Percentiles rank a stretch among this genome's conserved stretches.
phyloP scores from a whole-genome alignment of 2,329 filamentous ascomycete species.

The Monilinia vaccinii-corymbosi region DNA sequence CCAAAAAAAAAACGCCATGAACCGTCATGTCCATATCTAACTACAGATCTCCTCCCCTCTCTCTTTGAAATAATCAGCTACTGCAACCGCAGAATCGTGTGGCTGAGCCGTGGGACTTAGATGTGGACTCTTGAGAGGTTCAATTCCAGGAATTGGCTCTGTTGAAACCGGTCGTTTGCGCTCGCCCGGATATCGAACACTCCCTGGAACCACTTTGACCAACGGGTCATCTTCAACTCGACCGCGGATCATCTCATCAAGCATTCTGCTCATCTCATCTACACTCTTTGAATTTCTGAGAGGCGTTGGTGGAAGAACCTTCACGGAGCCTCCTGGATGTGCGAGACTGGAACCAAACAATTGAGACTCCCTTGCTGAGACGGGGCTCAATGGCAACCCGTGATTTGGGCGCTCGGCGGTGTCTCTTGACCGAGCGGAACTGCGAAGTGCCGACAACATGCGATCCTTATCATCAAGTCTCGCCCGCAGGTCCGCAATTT shows the following conservation, averaged over 20 bases:
- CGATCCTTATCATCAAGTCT: slow-evolving; percentile 89
- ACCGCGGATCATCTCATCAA: slow-evolving; percentile 95
- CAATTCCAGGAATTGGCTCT: slow-evolving; percentile 1
- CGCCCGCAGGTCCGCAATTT: slow-evolving; percentile 84
- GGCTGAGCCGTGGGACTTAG: background rate
- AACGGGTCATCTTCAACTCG: slow-evolving; percentile 69
- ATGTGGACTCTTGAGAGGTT: slow-evolving; percentile 5
- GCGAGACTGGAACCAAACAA: slow-evolving; percentile 15
- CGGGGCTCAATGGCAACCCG: slow-evolving; percentile 24
- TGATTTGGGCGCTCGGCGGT: slow-evolving; percentile 51
- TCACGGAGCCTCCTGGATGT: slow-evolving; percentile 9
- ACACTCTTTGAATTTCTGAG: slow-evolving; percentile 49
- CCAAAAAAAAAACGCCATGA: background rate
- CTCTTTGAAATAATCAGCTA: slow-evolving; percentile 2
- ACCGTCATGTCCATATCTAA: background rate
- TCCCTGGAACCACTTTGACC: slow-evolving; percentile 57
- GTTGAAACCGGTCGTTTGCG: slow-evolving; percentile 21
- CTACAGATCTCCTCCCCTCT: slow-evolving; percentile 5
- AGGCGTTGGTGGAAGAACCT: slow-evolving; percentile 13
- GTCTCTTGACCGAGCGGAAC: slow-evolving; percentile 77
- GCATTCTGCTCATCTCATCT: slow-evolving; percentile 85
- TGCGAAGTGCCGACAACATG: slow-evolving; percentile 82
- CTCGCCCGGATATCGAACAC: slow-evolving; percentile 49
- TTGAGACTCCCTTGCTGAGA: slow-evolving; percentile 25
- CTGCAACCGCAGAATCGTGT: slow-evolving; percentile 5